Evolutionary conservation across 2,329 filamentous ascomycete genomes (phyloP), one percentile per base, ranked within the genome.

Genomic region (Balansia obtecta): DNA sequence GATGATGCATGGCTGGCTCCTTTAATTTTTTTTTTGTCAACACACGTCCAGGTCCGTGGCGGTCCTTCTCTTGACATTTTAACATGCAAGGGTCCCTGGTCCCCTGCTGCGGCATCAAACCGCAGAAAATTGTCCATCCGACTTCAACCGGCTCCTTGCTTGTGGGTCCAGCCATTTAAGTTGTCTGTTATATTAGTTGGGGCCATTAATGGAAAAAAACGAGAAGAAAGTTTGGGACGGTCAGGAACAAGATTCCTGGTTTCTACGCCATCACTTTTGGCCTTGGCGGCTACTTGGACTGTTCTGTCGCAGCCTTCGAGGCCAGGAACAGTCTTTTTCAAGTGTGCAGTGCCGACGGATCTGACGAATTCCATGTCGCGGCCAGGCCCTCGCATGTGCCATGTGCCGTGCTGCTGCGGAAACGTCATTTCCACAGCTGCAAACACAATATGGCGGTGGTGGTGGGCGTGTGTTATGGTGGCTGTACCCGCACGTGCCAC

Each of bases 361-460:
- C 8, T 27, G 34, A 12, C 3, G 15, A 27, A 12, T 37, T 37
- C 15, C 15, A 34, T 43, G 16, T 32, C 32, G 15, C 44, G 32
- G 30, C 39, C 45, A 48, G 48, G 42, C 45, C 40, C 41, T 32
- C 20, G 47, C 50, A 52, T 50, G 45, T 43, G 52, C 50, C 48
- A 50, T 12, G 48, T 18, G 44, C 48, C 45, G n/a, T n/a, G n/a
- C n/a, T n/a, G n/a, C 6, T 46, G 53, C 50, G 38, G 43, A 18
- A 54, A 52, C 48, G 50, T 48, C 50, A 52, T 50, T 27, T 45
- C 48, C 50, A 50, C 48, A 47, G 27, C 38, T 49, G 42, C 51
- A 50, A 49, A 46, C 48, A 51, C 52, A 45, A 53, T 16, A 45
- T 45, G 50, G 40, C 49, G 51, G 48, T 22, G 20, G 20, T 2